Evolutionary conservation across 768 basidiomycete genomes (phyloP).

Genomic region (Erythrobasidium yunnanense): DNA sequence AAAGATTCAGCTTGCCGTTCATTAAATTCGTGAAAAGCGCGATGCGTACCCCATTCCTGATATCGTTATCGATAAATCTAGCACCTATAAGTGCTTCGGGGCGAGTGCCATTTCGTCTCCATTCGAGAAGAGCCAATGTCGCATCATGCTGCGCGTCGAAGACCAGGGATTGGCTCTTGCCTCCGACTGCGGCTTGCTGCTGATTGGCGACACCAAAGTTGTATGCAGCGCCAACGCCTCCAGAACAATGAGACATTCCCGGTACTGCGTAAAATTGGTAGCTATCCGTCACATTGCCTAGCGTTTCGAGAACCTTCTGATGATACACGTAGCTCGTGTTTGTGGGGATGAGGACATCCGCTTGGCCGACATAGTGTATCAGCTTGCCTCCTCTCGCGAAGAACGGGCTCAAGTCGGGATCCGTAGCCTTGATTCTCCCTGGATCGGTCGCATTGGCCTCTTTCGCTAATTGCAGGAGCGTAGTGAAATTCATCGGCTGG

Average conservation of each 20-base stretch:
- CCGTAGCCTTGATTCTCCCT: conserved; percentile 26
- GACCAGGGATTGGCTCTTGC: background rate
- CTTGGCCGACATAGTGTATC: conserved; percentile 23
- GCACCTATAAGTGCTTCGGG: conserved; percentile 27
- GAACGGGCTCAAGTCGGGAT: conserved; percentile 27
- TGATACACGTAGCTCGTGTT: conserved; percentile 13
- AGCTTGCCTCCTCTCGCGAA: conserved; percentile 28
- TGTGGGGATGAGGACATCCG: conserved; percentile 31
- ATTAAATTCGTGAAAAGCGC: background rate
- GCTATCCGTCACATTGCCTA: conserved; percentile 10
- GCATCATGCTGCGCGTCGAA: conserved; percentile 35
- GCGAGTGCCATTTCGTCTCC: conserved; percentile 30
- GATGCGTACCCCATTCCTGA: conserved; percentile 4
- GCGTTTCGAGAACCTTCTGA: background rate
- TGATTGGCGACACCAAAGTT: conserved; percentile 26
- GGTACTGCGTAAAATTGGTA: conserved; percentile 18
- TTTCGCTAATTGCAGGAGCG: conserved; percentile 22
- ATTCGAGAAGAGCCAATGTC: conserved; percentile 29
- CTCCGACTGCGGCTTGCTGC: background rate
- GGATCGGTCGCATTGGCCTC: conserved; percentile 29
- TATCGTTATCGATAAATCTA: conserved; percentile 19
- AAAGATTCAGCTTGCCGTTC: background rate
- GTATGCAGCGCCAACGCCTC: conserved; percentile 16
- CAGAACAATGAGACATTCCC: conserved; percentile 20
- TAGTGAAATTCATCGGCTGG: background rate